Percentiles rank a stretch among this genome's conserved stretches.
Evolutionary conservation across 2,329 filamentous ascomycete species (phyloP).

Genomic region (Cryphonectria parasitica): DNA sequence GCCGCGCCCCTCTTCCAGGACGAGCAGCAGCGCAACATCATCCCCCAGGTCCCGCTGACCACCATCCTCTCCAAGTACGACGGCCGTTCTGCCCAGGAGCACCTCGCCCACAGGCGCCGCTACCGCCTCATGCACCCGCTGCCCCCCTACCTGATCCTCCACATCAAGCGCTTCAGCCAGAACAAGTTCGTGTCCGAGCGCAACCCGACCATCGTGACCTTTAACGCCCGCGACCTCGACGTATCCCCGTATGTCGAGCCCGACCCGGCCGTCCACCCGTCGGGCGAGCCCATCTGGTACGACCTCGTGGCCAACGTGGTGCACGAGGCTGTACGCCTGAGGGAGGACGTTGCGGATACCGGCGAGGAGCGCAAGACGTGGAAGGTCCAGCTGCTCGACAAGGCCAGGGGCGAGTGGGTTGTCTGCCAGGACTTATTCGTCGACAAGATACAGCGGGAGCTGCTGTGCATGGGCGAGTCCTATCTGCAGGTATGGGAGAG

Average conservation of each 20-base stretch:
- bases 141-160: constrained; percentile 88
- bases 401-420: constrained; percentile 83
- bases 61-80: constrained; percentile 91
- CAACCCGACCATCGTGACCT: constrained; percentile 98
- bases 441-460: constrained; percentile 83
- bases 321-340: constrained; percentile 77
- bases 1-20: constrained; percentile 94
- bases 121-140: constrained; percentile 90
- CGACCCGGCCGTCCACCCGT: constrained; percentile 70
- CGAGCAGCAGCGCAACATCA: constrained; percentile 92
- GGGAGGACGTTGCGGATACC: constrained; percentile 86
- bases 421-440: constrained; percentile 94
- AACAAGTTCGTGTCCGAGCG: constrained; percentile 97
- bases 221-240: constrained; percentile 81
- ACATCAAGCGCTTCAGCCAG: constrained; percentile 94
- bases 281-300: constrained; percentile 86
- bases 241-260: constrained; percentile 91
- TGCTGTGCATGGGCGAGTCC: constrained; percentile 89
- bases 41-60: constrained; percentile 85
- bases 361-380: constrained; percentile 87
- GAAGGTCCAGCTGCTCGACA: constrained; percentile 88
- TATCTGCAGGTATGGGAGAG: constrained; percentile 98
- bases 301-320: constrained; percentile 95
- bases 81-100: constrained; percentile 83
- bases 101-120: constrained; percentile 82